Percentiles rank a stretch among this genome's conserved stretches.
phyloP scores from a whole-genome alignment of 441 rosid species.

The Isatis lusitanica region DNA sequence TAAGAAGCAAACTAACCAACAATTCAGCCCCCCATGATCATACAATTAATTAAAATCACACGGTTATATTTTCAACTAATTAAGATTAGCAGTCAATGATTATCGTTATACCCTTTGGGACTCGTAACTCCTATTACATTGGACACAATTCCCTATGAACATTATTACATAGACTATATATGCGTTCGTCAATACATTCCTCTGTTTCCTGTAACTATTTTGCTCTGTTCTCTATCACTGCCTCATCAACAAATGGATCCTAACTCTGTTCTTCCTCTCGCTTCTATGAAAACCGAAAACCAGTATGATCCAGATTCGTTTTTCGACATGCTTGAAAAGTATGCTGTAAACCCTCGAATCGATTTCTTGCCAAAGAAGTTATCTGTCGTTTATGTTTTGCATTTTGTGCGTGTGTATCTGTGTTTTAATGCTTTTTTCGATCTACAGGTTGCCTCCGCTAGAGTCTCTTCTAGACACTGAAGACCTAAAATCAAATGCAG shows the following conservation, averaged over 20 bases:
- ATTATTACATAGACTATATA: neutral
- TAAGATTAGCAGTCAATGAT: constrained; percentile 9
- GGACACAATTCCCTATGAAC: constrained; percentile 29
- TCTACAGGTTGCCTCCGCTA: constrained; percentile 39
- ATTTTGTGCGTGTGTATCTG: neutral
- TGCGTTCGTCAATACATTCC: neutral
- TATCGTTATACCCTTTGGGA: constrained; percentile 33
- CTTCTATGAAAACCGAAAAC: neutral
- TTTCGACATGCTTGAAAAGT: constrained; percentile 25
- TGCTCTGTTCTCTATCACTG: neutral
- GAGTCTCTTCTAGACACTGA: constrained; percentile 24
- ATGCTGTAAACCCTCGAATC: neutral
- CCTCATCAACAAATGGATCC: constrained; percentile 24
- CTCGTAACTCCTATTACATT: constrained; percentile 37
- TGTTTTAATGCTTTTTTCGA: neutral
- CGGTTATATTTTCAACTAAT: neutral
- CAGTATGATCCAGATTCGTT: constrained; percentile 27
- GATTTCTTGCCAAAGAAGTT: constrained; percentile 23
- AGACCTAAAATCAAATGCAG: neutral
- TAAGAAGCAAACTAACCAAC: constrained; percentile 1
- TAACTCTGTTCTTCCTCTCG: constrained; percentile 3
- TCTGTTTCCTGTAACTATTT: neutral
- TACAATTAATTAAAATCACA: constrained; percentile 13
- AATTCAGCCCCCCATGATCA: constrained; percentile 35
- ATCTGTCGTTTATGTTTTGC: neutral